Conservation (phyloP, 306 rosid species). For the Alnus rubra region DNA sequence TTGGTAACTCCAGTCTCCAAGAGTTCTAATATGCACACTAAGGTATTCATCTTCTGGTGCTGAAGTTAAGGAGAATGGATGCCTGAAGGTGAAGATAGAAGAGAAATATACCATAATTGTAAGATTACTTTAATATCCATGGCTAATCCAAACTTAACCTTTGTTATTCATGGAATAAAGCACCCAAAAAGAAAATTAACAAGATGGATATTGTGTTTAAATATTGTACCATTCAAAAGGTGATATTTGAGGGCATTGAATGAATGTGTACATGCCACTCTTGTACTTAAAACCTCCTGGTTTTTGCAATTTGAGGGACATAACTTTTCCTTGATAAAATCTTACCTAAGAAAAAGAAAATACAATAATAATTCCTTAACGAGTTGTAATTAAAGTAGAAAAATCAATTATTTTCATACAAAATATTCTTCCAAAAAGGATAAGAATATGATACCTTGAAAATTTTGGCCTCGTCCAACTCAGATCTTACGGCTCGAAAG, state of each 20-base stretch:
- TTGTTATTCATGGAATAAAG: not conserved
- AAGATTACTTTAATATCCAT: not conserved
- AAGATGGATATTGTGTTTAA: not conserved
- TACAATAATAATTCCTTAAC: not conserved
- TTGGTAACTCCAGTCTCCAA: conserved; percentile 87
- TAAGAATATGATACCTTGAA: conserved; percentile 51
- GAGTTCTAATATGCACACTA: conserved; percentile 80
- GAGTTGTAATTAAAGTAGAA: not conserved
- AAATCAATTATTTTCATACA: not conserved
- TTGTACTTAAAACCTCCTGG: conserved; percentile 74
- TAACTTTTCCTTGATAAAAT: conserved; percentile 73
- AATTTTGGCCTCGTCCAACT: conserved; percentile 64
- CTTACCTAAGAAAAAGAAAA: conserved; percentile 40
- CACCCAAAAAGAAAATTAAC: not conserved
- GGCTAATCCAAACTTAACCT: not conserved
- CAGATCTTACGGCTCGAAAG: conserved; percentile 77
- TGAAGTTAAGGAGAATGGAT: conserved; percentile 92
- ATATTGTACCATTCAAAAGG: conserved; percentile 68
- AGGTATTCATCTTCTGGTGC: conserved; percentile 80
- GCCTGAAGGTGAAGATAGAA: conserved; percentile 55
- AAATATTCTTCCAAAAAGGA: conserved; percentile 1
- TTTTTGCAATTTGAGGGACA: conserved; percentile 72
- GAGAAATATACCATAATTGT: conserved; percentile 16
- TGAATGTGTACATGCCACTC: conserved; percentile 88
- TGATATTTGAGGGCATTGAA: conserved; percentile 91